Evolutionary conservation across 768 basidiomycete species (phyloP), one percentile per base, ranked within the genome.

Genomic region (Nidularia sp.): DNA sequence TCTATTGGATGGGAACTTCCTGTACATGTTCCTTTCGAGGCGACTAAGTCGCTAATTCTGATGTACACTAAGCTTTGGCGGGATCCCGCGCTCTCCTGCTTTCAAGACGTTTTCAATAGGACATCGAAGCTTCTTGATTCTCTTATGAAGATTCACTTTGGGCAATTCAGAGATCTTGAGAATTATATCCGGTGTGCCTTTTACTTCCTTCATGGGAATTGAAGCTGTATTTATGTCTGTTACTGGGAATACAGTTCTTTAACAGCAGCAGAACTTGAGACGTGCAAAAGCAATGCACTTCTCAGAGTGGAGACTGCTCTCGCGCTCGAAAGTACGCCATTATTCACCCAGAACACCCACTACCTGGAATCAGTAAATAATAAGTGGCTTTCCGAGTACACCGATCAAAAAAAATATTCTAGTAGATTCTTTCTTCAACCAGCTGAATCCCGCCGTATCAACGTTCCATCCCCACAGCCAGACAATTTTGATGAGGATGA

Each of bases 1-100:
- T 68, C 67, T 1, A 67, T 66, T 7, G 62, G 64, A 9, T 74
- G 72, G 71, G 73, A 74, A 41, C 65, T 73, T 3, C 70, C 69
- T 0, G 61, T 57, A 0, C 60, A 67, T 50, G 62, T 72, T 34
- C 72, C 72, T 0, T 73, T 67, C 36, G 66, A 72, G 12, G 70
- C 69, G 1, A 67, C 62, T 0, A 66, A 61, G 47, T 50, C 52
- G 0, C 61, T 72, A 22, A 57, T 73, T 12, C n/a, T 45, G 22
- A 50, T 57, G 13, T 66, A 63, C 44, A 67, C 63, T 9, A 48
- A 42, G 2, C 55, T 64, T 3, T 74, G 70, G 73, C 46, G 55
- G 3, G 45, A 45, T 3, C 70, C 68, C 2, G 53, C 69, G 0
- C 22, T 61, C 4, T 36, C 52, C 9, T 73, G 72, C 46, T 71